Conservation (phyloP, 306 rosid species). For the Sphenostylis stenocarpa region DNA sequence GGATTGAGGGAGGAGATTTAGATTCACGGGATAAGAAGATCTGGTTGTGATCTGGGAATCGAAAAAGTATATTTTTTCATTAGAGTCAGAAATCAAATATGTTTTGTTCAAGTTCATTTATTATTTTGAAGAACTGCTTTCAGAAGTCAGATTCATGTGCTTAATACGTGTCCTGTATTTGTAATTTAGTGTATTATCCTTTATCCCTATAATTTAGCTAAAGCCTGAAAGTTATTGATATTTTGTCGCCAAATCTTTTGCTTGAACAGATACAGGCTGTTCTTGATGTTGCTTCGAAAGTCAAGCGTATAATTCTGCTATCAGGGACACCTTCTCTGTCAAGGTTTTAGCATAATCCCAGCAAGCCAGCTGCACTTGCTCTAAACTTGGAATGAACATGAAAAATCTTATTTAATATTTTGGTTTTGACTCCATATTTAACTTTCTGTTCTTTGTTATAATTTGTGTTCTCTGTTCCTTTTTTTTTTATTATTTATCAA, state of each 20-base stretch:
- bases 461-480: conserved; percentile 9
- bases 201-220: not conserved
- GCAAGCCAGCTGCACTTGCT: conserved; percentile 31
- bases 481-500: conserved; percentile 22
- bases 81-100: not conserved
- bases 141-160: conserved; percentile 12
- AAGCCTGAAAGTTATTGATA: conserved; percentile 13
- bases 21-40: conserved; percentile 8
- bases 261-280: conserved; percentile 72
- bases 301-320: conserved; percentile 71
- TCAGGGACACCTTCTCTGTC: conserved; percentile 97
- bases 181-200: not conserved
- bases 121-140: conserved; percentile 12
- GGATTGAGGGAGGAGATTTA: conserved; percentile 8
- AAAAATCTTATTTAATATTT: conserved; percentile 20
- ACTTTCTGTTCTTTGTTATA: conserved; percentile 20
- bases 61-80: not conserved
- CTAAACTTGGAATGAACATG: conserved; percentile 28
- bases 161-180: not conserved
- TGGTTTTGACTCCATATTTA: not conserved
- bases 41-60: not conserved
- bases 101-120: conserved; percentile 10
- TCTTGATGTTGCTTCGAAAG: conserved; percentile 80
- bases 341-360: conserved; percentile 66
- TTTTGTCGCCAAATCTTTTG: conserved; percentile 21